Evolutionary conservation across 192 early-diverging fungal genomes (phyloP).

Genomic region (Hyaloraphidium curvatum): DNA sequence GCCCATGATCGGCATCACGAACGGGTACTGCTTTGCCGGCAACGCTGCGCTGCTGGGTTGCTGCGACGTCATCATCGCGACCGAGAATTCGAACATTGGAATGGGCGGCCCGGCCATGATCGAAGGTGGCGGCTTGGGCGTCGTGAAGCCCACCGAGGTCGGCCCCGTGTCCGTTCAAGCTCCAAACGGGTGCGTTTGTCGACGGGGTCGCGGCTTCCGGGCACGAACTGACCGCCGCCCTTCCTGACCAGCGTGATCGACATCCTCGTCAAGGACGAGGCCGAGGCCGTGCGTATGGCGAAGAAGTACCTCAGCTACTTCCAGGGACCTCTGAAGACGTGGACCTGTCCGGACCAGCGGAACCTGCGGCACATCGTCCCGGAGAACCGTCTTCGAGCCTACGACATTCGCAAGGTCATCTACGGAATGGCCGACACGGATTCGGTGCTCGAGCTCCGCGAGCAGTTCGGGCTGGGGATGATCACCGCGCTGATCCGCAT

Average conservation of each 20-base stretch:
- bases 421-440: background rate
- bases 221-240: too few species aligned
- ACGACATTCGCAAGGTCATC: background rate
- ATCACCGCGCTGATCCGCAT: slow-evolving; percentile 10
- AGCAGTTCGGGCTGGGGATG: slow-evolving; percentile 1
- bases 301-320: slow-evolving; percentile 2
- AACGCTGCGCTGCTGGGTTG: slow-evolving; percentile 7
- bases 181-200: slow-evolving; percentile 8
- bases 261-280: slow-evolving; percentile 1
- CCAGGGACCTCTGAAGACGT: background rate
- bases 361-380: background rate
- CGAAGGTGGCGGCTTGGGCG: slow-evolving; percentile 12
- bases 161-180: slow-evolving; percentile 7
- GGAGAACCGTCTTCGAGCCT: slow-evolving; percentile 1
- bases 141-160: slow-evolving; percentile 8
- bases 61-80: slow-evolving; percentile 6
- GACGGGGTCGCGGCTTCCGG: too few species aligned
- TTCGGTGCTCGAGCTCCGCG: background rate
- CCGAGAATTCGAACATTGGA: slow-evolving; percentile 2
- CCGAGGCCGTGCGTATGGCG: background rate
- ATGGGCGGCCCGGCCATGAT: slow-evolving; percentile 14
- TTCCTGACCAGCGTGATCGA: background rate
- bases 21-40: slow-evolving; percentile 9
- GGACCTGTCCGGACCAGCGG: background rate
- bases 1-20: slow-evolving; percentile 7